phyloP scores from a whole-genome alignment of 257 asterid species.

The Nemophila menziesii region DNA sequence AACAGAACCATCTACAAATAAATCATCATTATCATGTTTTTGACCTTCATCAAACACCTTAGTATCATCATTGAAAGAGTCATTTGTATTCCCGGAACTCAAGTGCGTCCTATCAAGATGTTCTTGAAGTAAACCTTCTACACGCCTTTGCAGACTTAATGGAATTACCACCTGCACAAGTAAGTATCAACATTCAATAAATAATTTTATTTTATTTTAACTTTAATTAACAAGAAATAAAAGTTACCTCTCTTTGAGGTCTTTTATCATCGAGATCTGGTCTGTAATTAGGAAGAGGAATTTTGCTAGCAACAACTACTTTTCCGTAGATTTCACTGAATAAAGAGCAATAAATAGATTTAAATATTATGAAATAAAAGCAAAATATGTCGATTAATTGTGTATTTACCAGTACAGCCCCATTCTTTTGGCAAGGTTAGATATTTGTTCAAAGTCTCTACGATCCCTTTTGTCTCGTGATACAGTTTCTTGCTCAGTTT shows the following conservation, averaged over 20 bases:
- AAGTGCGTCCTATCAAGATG: slow-evolving; percentile 69
- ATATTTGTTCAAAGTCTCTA: slow-evolving; percentile 87
- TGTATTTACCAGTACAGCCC: slow-evolving; percentile 67
- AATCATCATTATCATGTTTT: slow-evolving; percentile 47
- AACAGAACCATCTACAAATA: slow-evolving; percentile 71
- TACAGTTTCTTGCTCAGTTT: slow-evolving; percentile 68
- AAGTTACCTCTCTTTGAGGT: slow-evolving; percentile 85
- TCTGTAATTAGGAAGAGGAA: slow-evolving; percentile 87
- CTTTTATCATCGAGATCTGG: slow-evolving; percentile 96
- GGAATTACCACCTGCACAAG: slow-evolving; percentile 74
- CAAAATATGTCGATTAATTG: slow-evolving; percentile 5
- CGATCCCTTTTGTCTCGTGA: slow-evolving; percentile 87
- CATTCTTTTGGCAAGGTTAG: slow-evolving; percentile 81
- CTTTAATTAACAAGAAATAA: neutral
- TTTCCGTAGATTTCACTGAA: slow-evolving; percentile 78
- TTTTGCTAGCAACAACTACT: slow-evolving; percentile 83
- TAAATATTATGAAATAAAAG: neutral
- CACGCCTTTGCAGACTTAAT: slow-evolving; percentile 92
- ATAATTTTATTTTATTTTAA: neutral
- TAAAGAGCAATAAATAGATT: slow-evolving; percentile 10
- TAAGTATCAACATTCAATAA: slow-evolving; percentile 9
- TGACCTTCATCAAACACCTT: slow-evolving; percentile 24
- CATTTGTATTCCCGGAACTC: slow-evolving; percentile 27
- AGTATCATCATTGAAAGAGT: slow-evolving; percentile 21
- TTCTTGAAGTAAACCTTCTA: slow-evolving; percentile 93